A percentile compares a stretch with the other conserved stretches of the same genome.
Evolutionary conservation across 495 filamentous ascomycete genomes (phyloP).

Genomic region (Trichoderma gamsii): DNA sequence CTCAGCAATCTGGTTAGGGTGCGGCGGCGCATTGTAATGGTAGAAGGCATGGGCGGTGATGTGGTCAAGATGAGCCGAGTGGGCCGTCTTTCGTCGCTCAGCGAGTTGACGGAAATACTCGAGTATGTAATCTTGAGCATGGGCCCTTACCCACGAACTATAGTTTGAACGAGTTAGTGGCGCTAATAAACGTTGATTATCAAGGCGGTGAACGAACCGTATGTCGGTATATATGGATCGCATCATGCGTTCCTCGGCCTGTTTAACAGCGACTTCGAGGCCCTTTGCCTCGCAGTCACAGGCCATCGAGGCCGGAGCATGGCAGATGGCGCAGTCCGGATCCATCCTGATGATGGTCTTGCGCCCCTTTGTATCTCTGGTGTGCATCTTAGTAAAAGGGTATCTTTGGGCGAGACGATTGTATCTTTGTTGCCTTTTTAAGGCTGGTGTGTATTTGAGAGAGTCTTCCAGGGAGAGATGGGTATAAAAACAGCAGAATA

Average conservation of each 20-base stretch:
- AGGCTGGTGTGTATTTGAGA: constrained; percentile 13
- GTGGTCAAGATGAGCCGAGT: constrained; percentile 49
- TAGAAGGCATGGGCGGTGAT: constrained; percentile 53
- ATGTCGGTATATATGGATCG: constrained; percentile 56
- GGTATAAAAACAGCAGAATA: constrained; percentile 3
- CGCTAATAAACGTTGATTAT: background rate
- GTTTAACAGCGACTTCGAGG: constrained; percentile 57
- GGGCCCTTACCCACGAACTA: constrained; percentile 56
- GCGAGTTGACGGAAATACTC: constrained; percentile 58
- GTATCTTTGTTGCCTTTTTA: background rate
- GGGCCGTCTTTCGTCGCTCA: constrained; percentile 52
- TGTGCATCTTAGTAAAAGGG: constrained; percentile 45
- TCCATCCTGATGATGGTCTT: constrained; percentile 54
- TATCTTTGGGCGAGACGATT: constrained; percentile 6
- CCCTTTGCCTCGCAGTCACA: constrained; percentile 67
- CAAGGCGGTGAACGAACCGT: constrained; percentile 39
- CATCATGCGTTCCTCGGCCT: constrained; percentile 61
- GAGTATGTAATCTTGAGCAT: constrained; percentile 64
- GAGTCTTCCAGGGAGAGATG: background rate
- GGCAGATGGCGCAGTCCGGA: constrained; percentile 67
- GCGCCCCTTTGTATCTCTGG: constrained; percentile 39
- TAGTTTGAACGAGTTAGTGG: background rate
- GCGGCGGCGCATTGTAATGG: constrained; percentile 48
- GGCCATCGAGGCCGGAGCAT: constrained; percentile 52
- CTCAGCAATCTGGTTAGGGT: constrained; percentile 51